Base-by-base conservation (phyloP, 345 rosid species). In the Lepidium sativum region DNA sequence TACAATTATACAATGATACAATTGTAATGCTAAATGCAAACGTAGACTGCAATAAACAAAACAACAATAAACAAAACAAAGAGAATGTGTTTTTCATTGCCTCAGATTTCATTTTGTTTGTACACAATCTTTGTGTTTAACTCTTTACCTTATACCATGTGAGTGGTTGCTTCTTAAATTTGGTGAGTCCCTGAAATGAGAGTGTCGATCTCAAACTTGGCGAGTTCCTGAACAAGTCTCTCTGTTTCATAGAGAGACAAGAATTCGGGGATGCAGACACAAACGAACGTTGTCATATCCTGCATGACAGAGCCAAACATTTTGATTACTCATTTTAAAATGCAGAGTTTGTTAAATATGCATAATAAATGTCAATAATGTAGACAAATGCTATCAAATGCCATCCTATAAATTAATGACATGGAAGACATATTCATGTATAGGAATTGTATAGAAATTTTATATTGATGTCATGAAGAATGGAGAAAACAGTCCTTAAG, bases 191-290 rank as follows among this genome's bases (percentile, higher is more conserved):
- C n/a, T n/a, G n/a, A n/a, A n/a, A n/a, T n/a, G n/a, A n/a, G n/a
- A n/a, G 99, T 84, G 69, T 95, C 98, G 5, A 95, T 95, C 83
- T 95, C 99, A 49, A 95, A 91, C 77, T 91, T 95, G 66, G 99
- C 79, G 67, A 95, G 98, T 78, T 95, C 99, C 81, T 95, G 98
- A 61, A 95, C 98, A 67, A 95, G 72, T 77, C 99, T 88, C 77
- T 95, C 98, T 15, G 96, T 95, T 84, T 95, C 99, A 49, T 91
- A 91, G 21, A 91, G 95, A 69, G 98, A 95, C 58, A 95, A 88
- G 80, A 95, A 95, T 82, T 95, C 99, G 4, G 98, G 99, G 60
- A 95, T 91, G 86, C 99, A 95, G 54, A 95, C 96, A 52, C 99
- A 95, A 60, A 91, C 77, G 38, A 95, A 95, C 9, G 97, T 95